Percentiles rank a stretch among this genome's conserved stretches.
Conservation (phyloP, 176 grass and related monocot species). For the Pharus latifolius region DNA sequence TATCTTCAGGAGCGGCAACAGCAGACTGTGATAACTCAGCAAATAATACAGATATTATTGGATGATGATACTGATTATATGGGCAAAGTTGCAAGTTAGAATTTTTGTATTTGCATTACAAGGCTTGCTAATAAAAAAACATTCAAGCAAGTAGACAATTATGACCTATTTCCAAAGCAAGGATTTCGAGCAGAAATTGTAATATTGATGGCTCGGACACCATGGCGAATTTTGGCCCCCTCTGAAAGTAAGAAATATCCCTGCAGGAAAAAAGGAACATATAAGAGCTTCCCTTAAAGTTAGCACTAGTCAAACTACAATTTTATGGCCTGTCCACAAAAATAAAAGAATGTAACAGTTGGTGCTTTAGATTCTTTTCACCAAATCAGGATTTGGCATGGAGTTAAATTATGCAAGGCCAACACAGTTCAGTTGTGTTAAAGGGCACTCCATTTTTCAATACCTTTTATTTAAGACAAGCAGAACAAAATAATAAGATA, state of each 20-base stretch:
- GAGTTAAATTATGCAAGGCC: neutral
- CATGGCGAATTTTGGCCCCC: slow-evolving; percentile 73
- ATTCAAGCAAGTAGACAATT: neutral
- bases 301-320: neutral
- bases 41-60: neutral
- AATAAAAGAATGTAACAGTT: neutral
- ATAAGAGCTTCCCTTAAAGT: neutral
- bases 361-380: neutral
- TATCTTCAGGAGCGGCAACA: too few relatives aligned
- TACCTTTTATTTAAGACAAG: neutral
- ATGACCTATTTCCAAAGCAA: slow-evolving; percentile 94
- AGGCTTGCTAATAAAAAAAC: neutral
- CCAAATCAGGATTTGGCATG: neutral
- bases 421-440: too few relatives aligned
- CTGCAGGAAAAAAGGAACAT: slow-evolving; percentile 33
- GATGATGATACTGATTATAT: neutral
- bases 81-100: neutral
- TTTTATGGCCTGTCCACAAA: neutral
- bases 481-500: neutral
- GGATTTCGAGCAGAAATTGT: slow-evolving; percentile 85
- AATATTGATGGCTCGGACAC: slow-evolving; percentile 65
- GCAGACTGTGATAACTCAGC: too few relatives aligned
- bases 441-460: neutral
- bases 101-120: neutral
- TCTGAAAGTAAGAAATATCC: slow-evolving; percentile 99